phyloP scores from a whole-genome alignment of 768 basidiomycete genomes.

The Leccinum imitatum region DNA sequence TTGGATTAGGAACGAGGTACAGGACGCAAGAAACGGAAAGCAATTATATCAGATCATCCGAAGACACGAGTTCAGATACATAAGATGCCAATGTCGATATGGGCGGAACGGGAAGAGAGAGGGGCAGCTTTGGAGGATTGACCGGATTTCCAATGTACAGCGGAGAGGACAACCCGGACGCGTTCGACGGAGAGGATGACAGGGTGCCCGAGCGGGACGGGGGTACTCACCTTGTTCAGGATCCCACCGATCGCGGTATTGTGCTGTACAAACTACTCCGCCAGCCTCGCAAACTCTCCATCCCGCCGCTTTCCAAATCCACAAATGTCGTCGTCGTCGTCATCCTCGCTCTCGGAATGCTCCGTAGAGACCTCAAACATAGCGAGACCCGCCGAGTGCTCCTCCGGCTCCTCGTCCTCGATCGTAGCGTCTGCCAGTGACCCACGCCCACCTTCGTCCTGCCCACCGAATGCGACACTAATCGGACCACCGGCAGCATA shows the following conservation, averaged over 20 bases:
- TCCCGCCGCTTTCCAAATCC: slow-evolving; percentile 56
- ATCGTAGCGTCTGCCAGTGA: slow-evolving; percentile 35
- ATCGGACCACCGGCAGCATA: slow-evolving; percentile 2
- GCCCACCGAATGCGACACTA: background rate
- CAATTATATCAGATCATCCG: background rate
- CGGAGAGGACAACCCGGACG: slow-evolving; percentile 17
- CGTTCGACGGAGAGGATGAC: slow-evolving; percentile 26
- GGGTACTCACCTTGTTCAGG: slow-evolving; percentile 61
- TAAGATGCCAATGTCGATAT: slow-evolving; percentile 19
- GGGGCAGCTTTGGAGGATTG: background rate
- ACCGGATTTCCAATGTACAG: background rate
- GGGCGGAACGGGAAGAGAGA: slow-evolving; percentile 20
- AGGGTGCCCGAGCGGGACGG: slow-evolving; percentile 32
- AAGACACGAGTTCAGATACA: background rate
- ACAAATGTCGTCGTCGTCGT: slow-evolving; percentile 47
- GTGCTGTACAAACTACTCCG: slow-evolving; percentile 66
- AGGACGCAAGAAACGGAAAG: too few relatives aligned
- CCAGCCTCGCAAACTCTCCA: slow-evolving; percentile 65
- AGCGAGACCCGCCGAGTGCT: slow-evolving; percentile 15
- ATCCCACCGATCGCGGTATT: slow-evolving; percentile 68
- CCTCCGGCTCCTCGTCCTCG: slow-evolving; percentile 22
- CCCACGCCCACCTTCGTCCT: slow-evolving; percentile 26
- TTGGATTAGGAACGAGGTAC: too few relatives aligned
- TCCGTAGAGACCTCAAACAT: slow-evolving; percentile 25
- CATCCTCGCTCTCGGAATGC: slow-evolving; percentile 35